Evolutionary conservation across 495 filamentous ascomycete genomes (phyloP).

Genomic region (Penicillium pancosmium): DNA sequence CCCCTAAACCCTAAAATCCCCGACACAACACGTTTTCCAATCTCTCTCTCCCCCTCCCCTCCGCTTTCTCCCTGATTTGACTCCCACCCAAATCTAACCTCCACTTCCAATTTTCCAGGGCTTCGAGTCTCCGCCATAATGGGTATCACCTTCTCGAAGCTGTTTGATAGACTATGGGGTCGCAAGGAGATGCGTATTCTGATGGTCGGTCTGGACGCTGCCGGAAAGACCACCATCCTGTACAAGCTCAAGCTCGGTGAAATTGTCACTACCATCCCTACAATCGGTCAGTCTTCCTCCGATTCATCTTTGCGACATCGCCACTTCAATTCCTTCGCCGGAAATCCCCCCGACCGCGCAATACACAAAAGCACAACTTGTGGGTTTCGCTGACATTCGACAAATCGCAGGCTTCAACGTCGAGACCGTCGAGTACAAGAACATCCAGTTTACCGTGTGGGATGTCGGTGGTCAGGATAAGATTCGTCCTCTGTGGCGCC

Average conservation of each 20-base stretch:
- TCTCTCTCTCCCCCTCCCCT: constrained; percentile 21
- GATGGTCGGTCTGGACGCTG: constrained; percentile 99
- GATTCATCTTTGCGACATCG: constrained; percentile 5
- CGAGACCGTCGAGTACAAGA: constrained; percentile 99
- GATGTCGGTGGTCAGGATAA: constrained; percentile 99
- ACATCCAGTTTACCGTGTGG: constrained; percentile 99
- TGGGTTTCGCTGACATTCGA: constrained; percentile 16
- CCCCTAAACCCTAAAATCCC: constrained; percentile 22
- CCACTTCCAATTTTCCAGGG: constrained; percentile 26
- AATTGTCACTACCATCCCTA: constrained; percentile 99
- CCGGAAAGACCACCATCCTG: constrained; percentile 99
- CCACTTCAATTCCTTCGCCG: neutral
- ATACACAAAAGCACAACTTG: neutral
- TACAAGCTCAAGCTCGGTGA: constrained; percentile 99
- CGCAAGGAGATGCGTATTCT: constrained; percentile 99
- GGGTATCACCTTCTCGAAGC: constrained; percentile 91
- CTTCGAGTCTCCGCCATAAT: constrained; percentile 65
- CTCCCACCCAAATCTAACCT: neutral
- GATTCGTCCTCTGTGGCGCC: constrained; percentile 98
- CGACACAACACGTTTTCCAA: constrained; percentile 36
- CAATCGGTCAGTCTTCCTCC: constrained; percentile 78
- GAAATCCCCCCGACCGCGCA: neutral
- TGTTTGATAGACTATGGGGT: constrained; percentile 94
- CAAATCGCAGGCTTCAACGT: constrained; percentile 92
- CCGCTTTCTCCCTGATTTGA: constrained; percentile 8